Base-by-base conservation (phyloP, 139 green algal species). In the Parachlorella kessleri region DNA sequence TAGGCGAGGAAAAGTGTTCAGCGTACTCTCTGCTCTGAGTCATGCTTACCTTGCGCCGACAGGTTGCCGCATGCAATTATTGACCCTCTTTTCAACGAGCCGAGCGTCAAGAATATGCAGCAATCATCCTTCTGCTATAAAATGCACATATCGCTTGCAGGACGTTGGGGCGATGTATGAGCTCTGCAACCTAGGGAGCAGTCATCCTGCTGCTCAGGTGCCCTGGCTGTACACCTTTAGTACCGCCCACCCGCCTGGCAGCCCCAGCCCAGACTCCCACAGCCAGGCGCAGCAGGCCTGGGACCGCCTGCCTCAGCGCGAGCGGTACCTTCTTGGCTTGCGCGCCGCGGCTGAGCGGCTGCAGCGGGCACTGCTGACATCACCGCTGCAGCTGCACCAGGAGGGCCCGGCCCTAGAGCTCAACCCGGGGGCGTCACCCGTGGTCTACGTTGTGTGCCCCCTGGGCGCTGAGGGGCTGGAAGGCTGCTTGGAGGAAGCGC, bases 391-490 rank as follows among this genome's bases (percentile, higher is more conserved):
- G 30, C 53, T 66, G 59, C 77, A 66, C 33, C 28, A 73, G 42
- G 38, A 38, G 26, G 48, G 28, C 33, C 35, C 42, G 35, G 36
- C 39, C 8, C 26, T 41, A 26, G 39, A 75, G 38, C 4, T 74
- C 33, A 37, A 83, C 3, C 30, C 53, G 23, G 41, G 48, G 40
- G 28, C 35, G 3, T 32, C 54, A 40, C 54, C 72, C 1, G 70
- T 72, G 6, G 70, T 83, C 18, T 83, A 83, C n/a, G 8, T 73
- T 2, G 63, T 42, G 8, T 79, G 59, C 59, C 78, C 78, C 21
- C 32, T 76, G 33, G n/a, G n/a, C n/a, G n/a, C n/a, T n/a, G 48
- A 48, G 33, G 26, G 39, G 26, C 59, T 59, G 2, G 40, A 6
- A 1, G 35, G 14, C 21, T 59, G 42, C 23, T 59, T 63, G 28